Conservation (phyloP, 768 basidiomycete genomes). For the Polyporus arcularius region DNA sequence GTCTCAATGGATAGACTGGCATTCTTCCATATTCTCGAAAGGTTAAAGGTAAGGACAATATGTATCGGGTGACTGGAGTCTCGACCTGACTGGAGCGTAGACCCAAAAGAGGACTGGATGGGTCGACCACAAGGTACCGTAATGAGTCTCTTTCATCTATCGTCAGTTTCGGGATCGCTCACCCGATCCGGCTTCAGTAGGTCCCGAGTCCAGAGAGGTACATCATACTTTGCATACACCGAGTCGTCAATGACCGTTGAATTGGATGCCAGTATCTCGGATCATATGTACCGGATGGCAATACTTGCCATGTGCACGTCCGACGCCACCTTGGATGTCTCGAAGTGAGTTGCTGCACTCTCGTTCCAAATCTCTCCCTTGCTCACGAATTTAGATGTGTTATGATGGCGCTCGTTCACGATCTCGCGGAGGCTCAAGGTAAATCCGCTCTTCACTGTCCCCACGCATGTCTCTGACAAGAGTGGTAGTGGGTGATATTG, state of each 20-base stretch:
- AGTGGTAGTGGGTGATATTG: slow-evolving; percentile 85
- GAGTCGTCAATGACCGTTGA: no score
- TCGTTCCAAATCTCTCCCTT: not conserved
- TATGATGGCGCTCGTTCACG: slow-evolving; percentile 91
- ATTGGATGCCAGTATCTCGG: slow-evolving; percentile 65
- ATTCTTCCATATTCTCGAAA: slow-evolving; percentile 88
- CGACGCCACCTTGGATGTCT: slow-evolving; percentile 66
- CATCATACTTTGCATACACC: not conserved
- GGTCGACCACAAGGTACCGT: slow-evolving; percentile 75
- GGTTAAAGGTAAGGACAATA: slow-evolving; percentile 66
- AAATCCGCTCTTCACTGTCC: not conserved
- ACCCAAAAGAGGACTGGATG: slow-evolving; percentile 96
- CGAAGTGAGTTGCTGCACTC: slow-evolving; percentile 53
- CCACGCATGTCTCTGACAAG: not conserved
- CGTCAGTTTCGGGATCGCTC: not conserved
- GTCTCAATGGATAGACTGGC: slow-evolving; percentile 70
- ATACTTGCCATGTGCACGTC: slow-evolving; percentile 88
- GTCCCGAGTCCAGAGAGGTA: slow-evolving; percentile 86
- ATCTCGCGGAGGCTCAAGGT: slow-evolving; percentile 96
- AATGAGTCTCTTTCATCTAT: not conserved
- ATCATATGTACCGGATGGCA: slow-evolving; percentile 98
- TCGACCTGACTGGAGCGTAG: slow-evolving; percentile 38
- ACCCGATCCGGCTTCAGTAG: slow-evolving; percentile 40
- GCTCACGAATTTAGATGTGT: slow-evolving; percentile 54
- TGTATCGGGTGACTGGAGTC: not conserved